Evolutionary conservation across 2,329 filamentous ascomycete genomes (phyloP).

Genomic region (Neocucurbitaria cava): DNA sequence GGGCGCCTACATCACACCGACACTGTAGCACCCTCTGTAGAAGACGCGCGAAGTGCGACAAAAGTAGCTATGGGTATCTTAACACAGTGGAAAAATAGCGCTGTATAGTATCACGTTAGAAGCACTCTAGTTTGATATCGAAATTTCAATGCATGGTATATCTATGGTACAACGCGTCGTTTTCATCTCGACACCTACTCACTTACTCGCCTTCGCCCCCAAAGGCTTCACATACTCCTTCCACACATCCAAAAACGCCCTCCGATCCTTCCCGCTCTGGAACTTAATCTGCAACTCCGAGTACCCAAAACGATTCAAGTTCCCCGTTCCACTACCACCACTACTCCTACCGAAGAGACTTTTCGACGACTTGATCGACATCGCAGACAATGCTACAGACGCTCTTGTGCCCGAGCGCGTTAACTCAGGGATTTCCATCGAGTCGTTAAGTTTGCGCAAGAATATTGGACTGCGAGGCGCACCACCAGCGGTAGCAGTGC

Average conservation of each 20-base stretch:
- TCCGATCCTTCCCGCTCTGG: slow-evolving; percentile 32
- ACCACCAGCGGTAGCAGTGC: too few species aligned
- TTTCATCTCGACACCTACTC: not conserved
- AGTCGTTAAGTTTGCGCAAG: slow-evolving; percentile 13
- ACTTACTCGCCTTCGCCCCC: not conserved
- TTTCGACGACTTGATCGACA: slow-evolving; percentile 16
- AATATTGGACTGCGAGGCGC: slow-evolving; percentile 4
- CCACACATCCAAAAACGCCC: slow-evolving; percentile 38
- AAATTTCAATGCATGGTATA: too few species aligned
- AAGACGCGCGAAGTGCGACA: too few species aligned
- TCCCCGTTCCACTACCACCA: not conserved
- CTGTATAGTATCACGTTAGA: too few species aligned
- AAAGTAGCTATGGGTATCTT: too few species aligned
- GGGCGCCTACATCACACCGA: too few species aligned
- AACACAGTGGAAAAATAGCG: too few species aligned
- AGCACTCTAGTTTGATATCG: too few species aligned
- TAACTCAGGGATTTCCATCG: slow-evolving; percentile 13
- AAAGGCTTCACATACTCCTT: slow-evolving; percentile 31
- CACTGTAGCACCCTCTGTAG: too few species aligned
- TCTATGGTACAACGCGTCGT: too few species aligned
- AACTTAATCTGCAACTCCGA: slow-evolving; percentile 38
- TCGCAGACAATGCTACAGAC: slow-evolving; percentile 22
- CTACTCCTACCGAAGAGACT: slow-evolving; percentile 12
- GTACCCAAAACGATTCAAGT: slow-evolving; percentile 39
- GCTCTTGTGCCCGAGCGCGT: slow-evolving; percentile 13